Percentiles rank a stretch among this genome's conserved stretches.
Evolutionary conservation across 2,329 filamentous ascomycete species (phyloP).

Genomic region (Chrysoporthe cubensis): DNA sequence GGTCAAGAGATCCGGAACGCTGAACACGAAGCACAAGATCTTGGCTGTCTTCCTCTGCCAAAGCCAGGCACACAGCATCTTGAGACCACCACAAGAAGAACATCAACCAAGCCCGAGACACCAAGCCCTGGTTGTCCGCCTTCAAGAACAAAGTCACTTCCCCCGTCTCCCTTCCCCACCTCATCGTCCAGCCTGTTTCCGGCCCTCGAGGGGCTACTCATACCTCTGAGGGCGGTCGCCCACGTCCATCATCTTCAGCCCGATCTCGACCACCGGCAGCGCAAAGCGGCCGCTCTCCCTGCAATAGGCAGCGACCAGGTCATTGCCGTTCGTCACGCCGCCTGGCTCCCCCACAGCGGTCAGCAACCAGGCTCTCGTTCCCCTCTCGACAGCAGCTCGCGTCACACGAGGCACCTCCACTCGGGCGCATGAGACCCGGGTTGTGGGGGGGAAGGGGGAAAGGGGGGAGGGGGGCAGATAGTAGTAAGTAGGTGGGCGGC

Average conservation of each 20-base stretch:
- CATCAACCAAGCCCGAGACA: too few species aligned
- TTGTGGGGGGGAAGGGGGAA: not conserved
- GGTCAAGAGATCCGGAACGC: not conserved
- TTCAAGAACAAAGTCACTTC: too few species aligned
- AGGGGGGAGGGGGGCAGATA: conserved; percentile 23
- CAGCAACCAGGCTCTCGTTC: not conserved
- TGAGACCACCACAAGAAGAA: too few species aligned
- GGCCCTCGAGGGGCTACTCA: conserved; percentile 9
- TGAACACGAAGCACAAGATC: not conserved
- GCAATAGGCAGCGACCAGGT: conserved; percentile 57
- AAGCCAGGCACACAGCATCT: too few species aligned
- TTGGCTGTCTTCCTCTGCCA: too few species aligned
- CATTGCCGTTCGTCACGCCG: conserved; percentile 61
- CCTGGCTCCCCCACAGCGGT: conserved; percentile 37
- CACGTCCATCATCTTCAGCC: conserved; percentile 49
- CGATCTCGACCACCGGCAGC: conserved; percentile 48
- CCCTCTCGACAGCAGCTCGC: not conserved
- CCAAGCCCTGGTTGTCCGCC: too few species aligned
- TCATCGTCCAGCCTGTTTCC: not conserved
- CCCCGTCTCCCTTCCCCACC: not conserved
- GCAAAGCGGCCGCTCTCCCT: conserved; percentile 49
- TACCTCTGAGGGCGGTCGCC: conserved; percentile 54
- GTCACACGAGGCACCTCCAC: too few species aligned
- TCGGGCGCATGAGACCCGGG: too few species aligned
- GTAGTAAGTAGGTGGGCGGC: too few species aligned